These are phyloP conservation scores for Seiridium unicorne DNA, from an alignment of 2,329 filamentous ascomycete genomes.

Conservation along the genomic window DNA sequence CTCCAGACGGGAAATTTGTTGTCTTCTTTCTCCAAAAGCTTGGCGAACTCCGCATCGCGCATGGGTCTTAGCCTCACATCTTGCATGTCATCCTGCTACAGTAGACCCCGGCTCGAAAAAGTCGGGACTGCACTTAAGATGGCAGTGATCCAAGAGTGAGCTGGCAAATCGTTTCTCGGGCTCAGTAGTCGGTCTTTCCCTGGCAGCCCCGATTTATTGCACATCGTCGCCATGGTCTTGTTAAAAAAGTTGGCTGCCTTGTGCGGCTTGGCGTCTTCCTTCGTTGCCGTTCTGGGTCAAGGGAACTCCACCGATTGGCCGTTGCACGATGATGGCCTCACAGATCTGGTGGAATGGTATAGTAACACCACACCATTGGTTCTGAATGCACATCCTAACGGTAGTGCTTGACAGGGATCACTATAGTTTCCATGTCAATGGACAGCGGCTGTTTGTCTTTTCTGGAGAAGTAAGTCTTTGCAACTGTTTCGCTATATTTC, in stretches of 20 bases:
- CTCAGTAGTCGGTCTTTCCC: neutral
- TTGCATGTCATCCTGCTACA: constrained; percentile 1
- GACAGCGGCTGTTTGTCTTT: constrained; percentile 39
- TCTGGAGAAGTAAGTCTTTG: constrained; percentile 33
- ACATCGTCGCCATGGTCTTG: neutral
- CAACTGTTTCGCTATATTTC: neutral
- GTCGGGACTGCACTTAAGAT: neutral
- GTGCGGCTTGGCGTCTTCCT: constrained; percentile 7
- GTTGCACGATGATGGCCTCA: constrained; percentile 29
- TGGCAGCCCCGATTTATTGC: neutral
- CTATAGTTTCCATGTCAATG: constrained; percentile 38
- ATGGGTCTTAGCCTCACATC: neutral
- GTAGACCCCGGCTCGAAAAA: neutral
- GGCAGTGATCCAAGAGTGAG: neutral
- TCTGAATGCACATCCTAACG: neutral
- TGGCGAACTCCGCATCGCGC: constrained; percentile 5
- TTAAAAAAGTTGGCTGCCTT: constrained; percentile 4
- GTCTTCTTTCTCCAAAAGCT: constrained; percentile 2
- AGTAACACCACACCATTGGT: too few species aligned
- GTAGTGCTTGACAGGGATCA: constrained; percentile 31
- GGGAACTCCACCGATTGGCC: constrained; percentile 20
- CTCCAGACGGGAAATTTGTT: neutral
- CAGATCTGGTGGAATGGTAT: constrained; percentile 30
- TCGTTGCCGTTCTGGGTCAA: constrained; percentile 12
- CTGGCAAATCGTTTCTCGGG: too few species aligned